These are phyloP conservation scores for Aspergillus alliaceus DNA, from an alignment of 2,329 filamentous ascomycete genomes.

Conservation along the genomic window DNA sequence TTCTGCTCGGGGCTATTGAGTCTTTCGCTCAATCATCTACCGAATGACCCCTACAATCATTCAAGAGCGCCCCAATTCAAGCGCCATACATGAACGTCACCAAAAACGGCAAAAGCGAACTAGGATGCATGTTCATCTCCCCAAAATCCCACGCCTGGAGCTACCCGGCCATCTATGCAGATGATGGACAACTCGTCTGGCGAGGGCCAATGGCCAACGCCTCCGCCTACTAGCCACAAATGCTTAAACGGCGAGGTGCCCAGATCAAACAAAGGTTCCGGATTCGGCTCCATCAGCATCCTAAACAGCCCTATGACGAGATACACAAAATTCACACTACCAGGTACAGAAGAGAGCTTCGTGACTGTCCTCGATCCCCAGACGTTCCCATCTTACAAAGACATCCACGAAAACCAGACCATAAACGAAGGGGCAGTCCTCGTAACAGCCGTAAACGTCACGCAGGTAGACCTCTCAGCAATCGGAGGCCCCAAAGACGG, in stretches of 20 bases:
- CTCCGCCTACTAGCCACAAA: conserved; percentile 21
- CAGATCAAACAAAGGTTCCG: conserved; percentile 16
- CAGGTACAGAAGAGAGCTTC: conserved; percentile 9
- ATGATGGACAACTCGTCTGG: conserved; percentile 29
- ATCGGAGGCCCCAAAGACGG: conserved; percentile 23
- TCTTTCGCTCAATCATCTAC: not conserved
- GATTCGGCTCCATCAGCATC: conserved; percentile 19
- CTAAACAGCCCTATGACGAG: conserved; percentile 23
- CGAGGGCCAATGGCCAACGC: conserved; percentile 19
- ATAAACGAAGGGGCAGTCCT: conserved; percentile 23
- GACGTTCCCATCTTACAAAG: conserved; percentile 20
- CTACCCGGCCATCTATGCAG: conserved; percentile 22
- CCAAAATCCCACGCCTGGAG: conserved; percentile 3
- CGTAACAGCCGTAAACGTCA: conserved; percentile 23
- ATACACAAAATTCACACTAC: conserved; percentile 22
- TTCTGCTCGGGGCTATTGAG: not conserved
- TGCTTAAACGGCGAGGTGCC: conserved; percentile 19
- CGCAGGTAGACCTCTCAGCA: conserved; percentile 19
- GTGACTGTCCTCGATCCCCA: conserved; percentile 11
- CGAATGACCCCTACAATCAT: conserved; percentile 22
- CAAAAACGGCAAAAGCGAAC: conserved; percentile 23
- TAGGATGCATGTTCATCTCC: conserved; percentile 25
- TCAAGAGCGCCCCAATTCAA: conserved; percentile 12
- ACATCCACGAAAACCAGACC: conserved; percentile 25
- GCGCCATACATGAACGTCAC: conserved; percentile 22